Evolutionary conservation across 345 rosid genomes (phyloP).

Genomic region (Lepidium sativum): DNA sequence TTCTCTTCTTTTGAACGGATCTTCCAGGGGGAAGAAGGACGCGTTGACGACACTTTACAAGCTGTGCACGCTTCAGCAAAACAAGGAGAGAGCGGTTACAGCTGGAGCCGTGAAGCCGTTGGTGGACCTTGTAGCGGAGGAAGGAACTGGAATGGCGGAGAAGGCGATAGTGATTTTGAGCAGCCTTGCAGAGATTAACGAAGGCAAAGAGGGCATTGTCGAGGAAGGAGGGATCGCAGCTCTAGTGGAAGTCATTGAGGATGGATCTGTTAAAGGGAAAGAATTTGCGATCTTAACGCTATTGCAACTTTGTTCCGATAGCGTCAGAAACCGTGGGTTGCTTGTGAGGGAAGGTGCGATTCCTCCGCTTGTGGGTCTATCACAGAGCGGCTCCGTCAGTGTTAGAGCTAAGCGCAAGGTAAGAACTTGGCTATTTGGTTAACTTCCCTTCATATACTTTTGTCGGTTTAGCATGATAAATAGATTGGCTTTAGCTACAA

Average conservation of each 20-base stretch:
- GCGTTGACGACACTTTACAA: conserved; percentile 89
- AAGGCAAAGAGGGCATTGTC: conserved; percentile 71
- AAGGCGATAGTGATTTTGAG: conserved; percentile 92
- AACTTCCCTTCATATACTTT: background rate
- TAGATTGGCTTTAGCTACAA: background rate
- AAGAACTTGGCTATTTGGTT: background rate
- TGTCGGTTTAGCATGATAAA: background rate
- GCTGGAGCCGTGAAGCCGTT: conserved; percentile 92
- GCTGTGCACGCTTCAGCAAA: conserved; percentile 64
- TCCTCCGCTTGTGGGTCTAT: conserved; percentile 91
- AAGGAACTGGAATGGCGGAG: conserved; percentile 86
- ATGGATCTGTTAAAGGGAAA: conserved; percentile 76
- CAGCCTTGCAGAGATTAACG: conserved; percentile 59
- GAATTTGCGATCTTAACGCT: conserved; percentile 78
- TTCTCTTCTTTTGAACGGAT: conserved; percentile 64
- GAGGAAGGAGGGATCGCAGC: conserved; percentile 90
- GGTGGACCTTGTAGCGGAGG: conserved; percentile 67
- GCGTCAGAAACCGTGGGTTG: conserved; percentile 69
- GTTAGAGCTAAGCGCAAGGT: conserved; percentile 81
- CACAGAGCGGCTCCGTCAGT: conserved; percentile 67
- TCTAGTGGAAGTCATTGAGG: conserved; percentile 87
- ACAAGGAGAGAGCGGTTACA: conserved; percentile 83
- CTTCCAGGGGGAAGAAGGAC: conserved; percentile 83
- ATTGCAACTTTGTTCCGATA: conserved; percentile 72
- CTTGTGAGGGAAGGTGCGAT: conserved; percentile 97